Evolutionary conservation across 805 yeast species (phyloP), one percentile per base, ranked within the genome.

Genomic region (Ogataea nonfermentans): DNA sequence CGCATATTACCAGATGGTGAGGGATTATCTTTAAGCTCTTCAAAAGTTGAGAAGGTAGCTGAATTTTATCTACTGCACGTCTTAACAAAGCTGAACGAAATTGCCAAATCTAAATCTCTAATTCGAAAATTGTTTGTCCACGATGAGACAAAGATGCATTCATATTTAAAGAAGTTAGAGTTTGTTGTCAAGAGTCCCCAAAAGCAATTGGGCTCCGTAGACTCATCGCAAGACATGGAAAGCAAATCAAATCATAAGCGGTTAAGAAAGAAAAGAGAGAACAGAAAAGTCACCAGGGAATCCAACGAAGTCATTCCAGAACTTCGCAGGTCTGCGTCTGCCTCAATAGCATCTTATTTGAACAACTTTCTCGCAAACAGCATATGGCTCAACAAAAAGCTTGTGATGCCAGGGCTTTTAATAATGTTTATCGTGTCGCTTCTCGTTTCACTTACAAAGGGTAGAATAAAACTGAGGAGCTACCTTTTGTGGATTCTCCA

Each of bases 61-160:
- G 55, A 55, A 24, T 52, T 60, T 23, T 60, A 60, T 42, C 35
- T 54, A 2, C 29, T 58, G 11, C 55, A 53, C 26, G 51, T 57
- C 1, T 41, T 59, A 17, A 43, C 55, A 2, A 49, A 56, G 29
- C 17, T 48, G 11, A 44, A 51, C 15, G 48, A 51, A 13, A 24
- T 44, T 10, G 32, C 35, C 6, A 41, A 45, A 35, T 41, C 61
- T 1, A 43, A 40, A 19, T 39, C 47, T n/a, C 17, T 54, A 6
- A 49, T 56, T n/a, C 35, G 35, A 9, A 40, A 33, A 22, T 15
- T 57, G 4, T 57, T 55, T 32, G 41, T 49, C 1, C 20, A 24
- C 14, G 52, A 52, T 34, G 51, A 47, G 28, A 15, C 23, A 2
- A 49, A 44, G 35, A 42, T 47, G 10, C 35, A 34, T 4, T 26